Percentiles rank a stretch among this genome's conserved stretches.
Evolutionary conservation across 2,329 filamentous ascomycete species (phyloP).

Genomic region (Pyrenophora teres): DNA sequence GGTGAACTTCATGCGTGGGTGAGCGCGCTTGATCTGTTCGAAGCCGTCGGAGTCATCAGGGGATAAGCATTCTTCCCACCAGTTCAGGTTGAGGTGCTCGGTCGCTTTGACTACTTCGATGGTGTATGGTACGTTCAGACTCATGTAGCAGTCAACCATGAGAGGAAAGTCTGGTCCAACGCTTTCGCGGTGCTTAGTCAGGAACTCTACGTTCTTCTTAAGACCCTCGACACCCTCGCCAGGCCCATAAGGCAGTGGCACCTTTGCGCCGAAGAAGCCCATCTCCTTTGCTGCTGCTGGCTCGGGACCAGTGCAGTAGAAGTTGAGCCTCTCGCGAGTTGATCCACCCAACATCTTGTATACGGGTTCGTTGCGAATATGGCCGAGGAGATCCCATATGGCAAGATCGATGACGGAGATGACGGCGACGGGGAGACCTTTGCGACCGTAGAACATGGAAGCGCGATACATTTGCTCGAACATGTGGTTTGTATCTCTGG

Average conservation of each 20-base stretch:
- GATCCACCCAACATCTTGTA: constrained; percentile 93
- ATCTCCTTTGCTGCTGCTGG: constrained; percentile 78
- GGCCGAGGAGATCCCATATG: constrained; percentile 89
- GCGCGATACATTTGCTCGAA: constrained; percentile 97
- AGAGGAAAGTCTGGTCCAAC: constrained; percentile 90
- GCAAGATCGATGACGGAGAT: constrained; percentile 95
- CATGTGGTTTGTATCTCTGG: constrained; percentile 85
- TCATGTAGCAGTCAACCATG: constrained; percentile 98
- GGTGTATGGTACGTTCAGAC: constrained; percentile 87
- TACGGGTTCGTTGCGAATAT: constrained; percentile 88
- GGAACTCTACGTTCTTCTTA: constrained; percentile 86
- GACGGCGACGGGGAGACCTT: constrained; percentile 85
- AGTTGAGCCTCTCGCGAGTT: constrained; percentile 80
- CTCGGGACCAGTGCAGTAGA: constrained; percentile 93
- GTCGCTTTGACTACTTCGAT: constrained; percentile 87
- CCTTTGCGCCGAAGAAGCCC: constrained; percentile 91
- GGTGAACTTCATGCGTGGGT: constrained; percentile 90
- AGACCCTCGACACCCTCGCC: constrained; percentile 83
- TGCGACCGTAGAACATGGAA: constrained; percentile 96
- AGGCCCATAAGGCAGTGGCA: constrained; percentile 85
- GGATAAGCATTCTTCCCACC: constrained; percentile 94
- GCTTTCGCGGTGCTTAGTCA: constrained; percentile 79
- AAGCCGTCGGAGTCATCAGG: constrained; percentile 94
- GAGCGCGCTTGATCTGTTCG: constrained; percentile 84
- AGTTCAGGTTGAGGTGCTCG: constrained; percentile 85